Base-by-base conservation (phyloP, 176 grass and related monocot genomes). In the Leersia perrieri region DNA sequence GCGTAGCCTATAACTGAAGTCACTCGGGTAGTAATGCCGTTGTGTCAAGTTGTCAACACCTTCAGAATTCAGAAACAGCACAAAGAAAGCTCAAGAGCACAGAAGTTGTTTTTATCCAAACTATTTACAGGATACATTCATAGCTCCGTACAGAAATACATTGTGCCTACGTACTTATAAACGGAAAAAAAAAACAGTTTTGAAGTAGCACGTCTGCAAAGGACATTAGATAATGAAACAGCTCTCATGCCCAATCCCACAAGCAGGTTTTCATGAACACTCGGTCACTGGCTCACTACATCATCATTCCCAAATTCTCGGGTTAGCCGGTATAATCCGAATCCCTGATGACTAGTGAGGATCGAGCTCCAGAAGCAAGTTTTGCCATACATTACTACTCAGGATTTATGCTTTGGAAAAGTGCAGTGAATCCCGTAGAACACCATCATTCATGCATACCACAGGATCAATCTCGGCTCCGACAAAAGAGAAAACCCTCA, bases 61-160 rank as follows among this genome's bases (percentile, higher is more conserved):
- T 58, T 25, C 53, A 25, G 53, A 58, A n/a, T 58, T 15, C 26
- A 55, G 29, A 86, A 85, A 31, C 4, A 68, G 13, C 9, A 16
- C 38, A 38, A 69, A 68, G 8, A 57, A 77, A 64, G 22, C 63
- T 84, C 63, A 3, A 30, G 26, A 77, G 31, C 49, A 77, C 38
- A 44, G 64, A 78, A 73, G 47, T 45, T 66, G 32, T 73, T 83
- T 83, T 86, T 45, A 86, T 74, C 60, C 74, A 45, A 68, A 82
- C 51, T 90, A 86, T 86, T 61, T 87, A 87, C 78, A 87, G 73
- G 62, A 73, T 49, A 47, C 82, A 80, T 68, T 47, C 75, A 60
- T 57, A 72, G 27, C 70, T 64, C 55, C 70, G 23, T 80, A 70
- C 16, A 55, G 58, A 53, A 41, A 51, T 84, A 51, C 81, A 76